Conservation (phyloP, 805 yeast genomes). For the Candida pseudofarinosa region DNA sequence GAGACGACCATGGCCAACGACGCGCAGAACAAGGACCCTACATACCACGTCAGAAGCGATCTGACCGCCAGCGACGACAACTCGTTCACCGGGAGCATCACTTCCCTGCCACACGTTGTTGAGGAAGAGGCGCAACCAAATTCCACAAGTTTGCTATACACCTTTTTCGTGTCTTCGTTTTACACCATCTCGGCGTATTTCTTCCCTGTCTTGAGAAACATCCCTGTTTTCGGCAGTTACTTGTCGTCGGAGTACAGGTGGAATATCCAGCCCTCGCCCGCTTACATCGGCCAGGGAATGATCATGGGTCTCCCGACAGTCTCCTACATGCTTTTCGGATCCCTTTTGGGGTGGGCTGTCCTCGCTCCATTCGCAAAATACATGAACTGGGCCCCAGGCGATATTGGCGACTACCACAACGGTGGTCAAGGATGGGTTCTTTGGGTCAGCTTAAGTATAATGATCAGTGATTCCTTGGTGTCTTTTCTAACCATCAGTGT, state of each 20-base stretch:
- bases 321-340: constrained; percentile 85
- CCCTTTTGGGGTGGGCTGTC: constrained; percentile 87
- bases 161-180: constrained; percentile 65
- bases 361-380: constrained; percentile 75
- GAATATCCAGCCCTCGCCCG: constrained; percentile 95
- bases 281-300: constrained; percentile 95
- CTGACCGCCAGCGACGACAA: background rate
- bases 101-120: background rate
- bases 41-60: background rate
- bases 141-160: constrained; percentile 51
- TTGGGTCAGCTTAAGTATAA: constrained; percentile 89
- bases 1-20: constrained; percentile 16
- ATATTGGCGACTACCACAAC: constrained; percentile 84
- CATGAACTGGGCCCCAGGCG: constrained; percentile 85
- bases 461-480: constrained; percentile 88
- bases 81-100: background rate
- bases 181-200: constrained; percentile 74
- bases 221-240: constrained; percentile 72
- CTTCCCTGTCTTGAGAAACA: constrained; percentile 57
- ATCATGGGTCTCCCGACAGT: constrained; percentile 95
- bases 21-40: background rate
- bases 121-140: constrained; percentile 33
- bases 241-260: constrained; percentile 67
- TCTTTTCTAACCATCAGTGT: constrained; percentile 63
- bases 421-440: constrained; percentile 98